Evolutionary conservation across 1,139 yeast genomes (phyloP).

Genomic region (Taiozyma sp.): DNA sequence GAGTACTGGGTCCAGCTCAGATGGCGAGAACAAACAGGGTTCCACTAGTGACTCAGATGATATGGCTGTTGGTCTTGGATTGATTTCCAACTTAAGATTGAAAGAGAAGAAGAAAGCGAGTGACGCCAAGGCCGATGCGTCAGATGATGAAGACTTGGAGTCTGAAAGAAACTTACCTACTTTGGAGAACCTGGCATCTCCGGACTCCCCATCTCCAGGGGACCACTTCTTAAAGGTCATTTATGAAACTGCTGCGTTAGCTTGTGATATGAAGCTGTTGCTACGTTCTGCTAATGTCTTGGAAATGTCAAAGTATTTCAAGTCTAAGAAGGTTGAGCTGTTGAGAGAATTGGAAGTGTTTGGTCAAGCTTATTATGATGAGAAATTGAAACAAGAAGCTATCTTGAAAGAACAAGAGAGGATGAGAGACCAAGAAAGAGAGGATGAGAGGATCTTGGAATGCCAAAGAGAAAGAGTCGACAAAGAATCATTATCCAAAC

Average conservation of each 20-base stretch:
- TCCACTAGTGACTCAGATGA: conserved; percentile 23
- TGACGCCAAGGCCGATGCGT: conserved; percentile 8
- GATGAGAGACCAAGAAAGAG: background rate
- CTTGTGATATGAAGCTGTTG: conserved; percentile 61
- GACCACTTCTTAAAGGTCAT: conserved; percentile 53
- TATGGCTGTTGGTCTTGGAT: conserved; percentile 23
- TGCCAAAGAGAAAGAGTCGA: background rate
- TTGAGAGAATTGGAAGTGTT: conserved; percentile 14
- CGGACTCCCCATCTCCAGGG: conserved; percentile 48
- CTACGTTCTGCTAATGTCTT: conserved; percentile 58
- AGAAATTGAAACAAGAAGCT: conserved; percentile 3
- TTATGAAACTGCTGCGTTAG: conserved; percentile 54
- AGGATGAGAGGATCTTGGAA: background rate
- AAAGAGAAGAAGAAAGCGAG: conserved; percentile 6
- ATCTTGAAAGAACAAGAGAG: conserved; percentile 1
- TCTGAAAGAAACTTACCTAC: conserved; percentile 29
- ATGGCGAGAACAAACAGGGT: conserved; percentile 9
- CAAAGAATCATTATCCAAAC: background rate
- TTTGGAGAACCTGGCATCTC: conserved; percentile 49
- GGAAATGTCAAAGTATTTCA: conserved; percentile 46
- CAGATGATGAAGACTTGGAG: conserved; percentile 27
- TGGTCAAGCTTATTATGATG: conserved; percentile 13
- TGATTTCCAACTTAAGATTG: conserved; percentile 11
- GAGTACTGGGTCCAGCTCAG: conserved; percentile 11
- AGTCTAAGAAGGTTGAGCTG: conserved; percentile 31